Evolutionary conservation across 768 basidiomycete species (phyloP), one percentile per base, ranked within the genome.

Genomic region (Lactarius deliciosus): DNA sequence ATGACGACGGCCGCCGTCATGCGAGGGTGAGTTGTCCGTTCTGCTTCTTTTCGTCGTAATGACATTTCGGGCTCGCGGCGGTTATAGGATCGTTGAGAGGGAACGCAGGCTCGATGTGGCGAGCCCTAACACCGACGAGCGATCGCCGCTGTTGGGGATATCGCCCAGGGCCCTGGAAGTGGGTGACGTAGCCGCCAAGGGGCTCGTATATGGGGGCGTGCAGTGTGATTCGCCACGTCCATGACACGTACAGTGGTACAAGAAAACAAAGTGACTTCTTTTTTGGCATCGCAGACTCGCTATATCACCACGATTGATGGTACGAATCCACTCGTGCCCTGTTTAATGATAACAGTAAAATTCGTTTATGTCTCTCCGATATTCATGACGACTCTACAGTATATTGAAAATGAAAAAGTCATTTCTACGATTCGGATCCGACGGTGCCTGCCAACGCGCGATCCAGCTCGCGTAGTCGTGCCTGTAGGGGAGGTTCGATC

Each of bases 1-100:
- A 76, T 83, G 66, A 89, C 88, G 15, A 92, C 87, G 15, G 84
- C 89, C 9, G 83, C 85, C 9, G 82, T 93, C 45, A 93, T 96
- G 90, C 81, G 85, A 72, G 90, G 91, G 90, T 91, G 38, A 41
- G 83, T 76, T 16, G 30, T 56, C 54, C n/a, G 18, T 22, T 34
- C 57, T 20, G 10, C 30, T 54, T 8, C 53, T n/a, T n/a, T 36
- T 50, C 18, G 38, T 3, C 6, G 38, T 36, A 40, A 3, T 57
- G 18, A 57, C 55, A 34, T 28, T 7, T 18, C 16, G 55, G 18
- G 25, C 54, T 28, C 15, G 55, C 5, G 22, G 2, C 50, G 25
- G 13, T 13, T 11, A 30, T 65, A 86, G 85, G 22, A 85, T 86
- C 61, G 85, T 86, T 41, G 85, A 86, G 73, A 81, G 82, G 8